These are phyloP conservation scores for Claviceps humidiphila DNA, from an alignment of 2,329 filamentous ascomycete species.

Conservation along the genomic window DNA sequence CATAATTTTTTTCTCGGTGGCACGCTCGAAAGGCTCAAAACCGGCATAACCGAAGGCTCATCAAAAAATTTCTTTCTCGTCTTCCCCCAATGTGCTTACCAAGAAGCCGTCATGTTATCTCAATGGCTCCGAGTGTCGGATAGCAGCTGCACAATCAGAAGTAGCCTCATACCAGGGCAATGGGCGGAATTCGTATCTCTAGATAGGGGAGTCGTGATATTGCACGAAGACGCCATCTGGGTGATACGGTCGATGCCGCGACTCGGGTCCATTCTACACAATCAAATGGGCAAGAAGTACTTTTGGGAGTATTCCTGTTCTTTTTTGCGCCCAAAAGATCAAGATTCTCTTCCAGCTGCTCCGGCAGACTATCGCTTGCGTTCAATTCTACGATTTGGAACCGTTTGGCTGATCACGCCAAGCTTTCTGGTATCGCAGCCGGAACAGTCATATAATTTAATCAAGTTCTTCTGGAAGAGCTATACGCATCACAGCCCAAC, in stretches of 20 bases:
- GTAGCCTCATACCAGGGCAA: slow-evolving; percentile 26
- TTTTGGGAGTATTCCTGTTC: slow-evolving; percentile 26
- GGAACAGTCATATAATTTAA: slow-evolving; percentile 17
- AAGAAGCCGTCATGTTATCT: slow-evolving; percentile 25
- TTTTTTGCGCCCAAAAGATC: slow-evolving; percentile 1
- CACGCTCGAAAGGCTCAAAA: slow-evolving; percentile 18
- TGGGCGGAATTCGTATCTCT: slow-evolving; percentile 32
- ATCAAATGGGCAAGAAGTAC: slow-evolving; percentile 13
- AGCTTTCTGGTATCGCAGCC: slow-evolving; percentile 28
- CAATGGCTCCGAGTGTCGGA: slow-evolving; percentile 31
- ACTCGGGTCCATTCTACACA: slow-evolving; percentile 21
- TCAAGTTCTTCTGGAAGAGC: slow-evolving; percentile 22
- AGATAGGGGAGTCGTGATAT: slow-evolving; percentile 22
- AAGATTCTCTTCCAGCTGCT: neutral
- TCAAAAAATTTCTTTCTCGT: slow-evolving; percentile 30
- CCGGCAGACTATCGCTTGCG: slow-evolving; percentile 14
- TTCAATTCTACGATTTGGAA: slow-evolving; percentile 19
- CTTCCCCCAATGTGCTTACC: slow-evolving; percentile 28
- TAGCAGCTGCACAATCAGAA: slow-evolving; percentile 27
- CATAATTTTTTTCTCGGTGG: slow-evolving; percentile 19
- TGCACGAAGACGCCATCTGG: slow-evolving; percentile 30
- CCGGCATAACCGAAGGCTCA: slow-evolving; percentile 7
- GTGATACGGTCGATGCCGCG: slow-evolving; percentile 26
- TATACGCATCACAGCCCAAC: slow-evolving; percentile 7
- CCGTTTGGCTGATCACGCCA: slow-evolving; percentile 26